Percentiles rank a stretch among this genome's conserved stretches.
Evolutionary conservation across 805 yeast species (phyloP).

Genomic region (Wickerhamiella sergipiensis): DNA sequence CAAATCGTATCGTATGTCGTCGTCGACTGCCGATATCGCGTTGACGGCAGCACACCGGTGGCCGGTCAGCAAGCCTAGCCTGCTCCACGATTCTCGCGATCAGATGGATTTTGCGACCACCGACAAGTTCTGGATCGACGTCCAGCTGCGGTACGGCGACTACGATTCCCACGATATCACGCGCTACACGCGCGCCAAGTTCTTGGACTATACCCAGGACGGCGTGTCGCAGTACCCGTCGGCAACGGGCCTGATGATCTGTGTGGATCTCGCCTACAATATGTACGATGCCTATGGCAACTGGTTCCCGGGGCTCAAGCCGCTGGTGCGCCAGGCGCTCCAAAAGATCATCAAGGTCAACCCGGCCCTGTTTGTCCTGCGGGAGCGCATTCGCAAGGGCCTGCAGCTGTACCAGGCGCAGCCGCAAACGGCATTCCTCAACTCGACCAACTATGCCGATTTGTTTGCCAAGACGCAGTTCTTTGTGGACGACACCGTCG

Average conservation of each 20-base stretch:
- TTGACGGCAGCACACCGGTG: conserved; percentile 63
- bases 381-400: conserved; percentile 91
- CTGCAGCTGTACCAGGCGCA: conserved; percentile 86
- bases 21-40: conserved; percentile 85
- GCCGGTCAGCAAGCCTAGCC: conserved; percentile 66
- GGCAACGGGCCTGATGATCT: conserved; percentile 82
- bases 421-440: conserved; percentile 82
- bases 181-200: conserved; percentile 84
- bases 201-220: conserved; percentile 84
- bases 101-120: conserved; percentile 40
- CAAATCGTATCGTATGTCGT: conserved; percentile 92
- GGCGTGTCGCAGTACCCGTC: conserved; percentile 77
- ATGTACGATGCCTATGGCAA: conserved; percentile 94
- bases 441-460: conserved; percentile 81
- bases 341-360: conserved; percentile 86
- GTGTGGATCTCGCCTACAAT: conserved; percentile 87
- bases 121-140: conserved; percentile 81
- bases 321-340: conserved; percentile 82
- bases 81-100: conserved; percentile 60
- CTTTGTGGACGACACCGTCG: conserved; percentile 88
- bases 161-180: conserved; percentile 96
- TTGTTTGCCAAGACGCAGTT: conserved; percentile 74
- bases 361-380: conserved; percentile 78
- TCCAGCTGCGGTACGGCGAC: conserved; percentile 91
- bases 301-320: conserved; percentile 94